These are phyloP conservation scores for Backusella tuberculispora DNA, from an alignment of 192 early-diverging fungal genomes.

Conservation along the genomic window DNA sequence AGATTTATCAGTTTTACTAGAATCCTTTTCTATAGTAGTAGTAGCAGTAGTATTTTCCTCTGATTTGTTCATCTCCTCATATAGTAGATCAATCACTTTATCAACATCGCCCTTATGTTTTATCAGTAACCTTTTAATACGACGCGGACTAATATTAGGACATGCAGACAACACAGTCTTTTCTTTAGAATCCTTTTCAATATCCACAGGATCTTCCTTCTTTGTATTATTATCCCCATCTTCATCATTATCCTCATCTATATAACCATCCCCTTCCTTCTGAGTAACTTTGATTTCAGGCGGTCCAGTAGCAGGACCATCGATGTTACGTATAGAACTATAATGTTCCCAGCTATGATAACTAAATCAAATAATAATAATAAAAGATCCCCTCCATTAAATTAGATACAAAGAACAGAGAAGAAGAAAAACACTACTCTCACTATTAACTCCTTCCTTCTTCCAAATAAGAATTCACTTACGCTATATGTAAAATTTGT, in stretches of 20 bases:
- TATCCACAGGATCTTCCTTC: conserved; percentile 24
- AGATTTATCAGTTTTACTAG: neutral
- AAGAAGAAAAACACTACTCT: neutral
- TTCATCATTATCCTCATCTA: conserved; percentile 22
- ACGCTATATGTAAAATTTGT: conserved; percentile 66
- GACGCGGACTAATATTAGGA: conserved; percentile 47
- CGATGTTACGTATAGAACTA: conserved; percentile 69
- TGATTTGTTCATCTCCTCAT: conserved; percentile 20
- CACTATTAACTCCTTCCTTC: too few species aligned
- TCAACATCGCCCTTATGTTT: conserved; percentile 49
- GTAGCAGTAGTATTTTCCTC: neutral
- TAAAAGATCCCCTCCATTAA: too few species aligned
- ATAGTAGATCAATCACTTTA: conserved; percentile 59
- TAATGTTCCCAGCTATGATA: conserved; percentile 83
- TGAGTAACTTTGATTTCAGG: conserved; percentile 57
- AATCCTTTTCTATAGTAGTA: neutral
- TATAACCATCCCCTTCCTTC: neutral
- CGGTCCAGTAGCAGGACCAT: conserved; percentile 63
- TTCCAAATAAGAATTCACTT: conserved; percentile 20
- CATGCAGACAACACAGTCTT: conserved; percentile 61
- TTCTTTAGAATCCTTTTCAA: conserved; percentile 47
- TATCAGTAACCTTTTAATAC: conserved; percentile 55
- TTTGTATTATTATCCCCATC: conserved; percentile 23
- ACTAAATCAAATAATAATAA: conserved; percentile 23
- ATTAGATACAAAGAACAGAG: too few species aligned